A percentile compares a stretch with the other conserved stretches of the same genome.
Conservation (phyloP, 495 filamentous ascomycete genomes). For the Daldinia caldariorum region DNA sequence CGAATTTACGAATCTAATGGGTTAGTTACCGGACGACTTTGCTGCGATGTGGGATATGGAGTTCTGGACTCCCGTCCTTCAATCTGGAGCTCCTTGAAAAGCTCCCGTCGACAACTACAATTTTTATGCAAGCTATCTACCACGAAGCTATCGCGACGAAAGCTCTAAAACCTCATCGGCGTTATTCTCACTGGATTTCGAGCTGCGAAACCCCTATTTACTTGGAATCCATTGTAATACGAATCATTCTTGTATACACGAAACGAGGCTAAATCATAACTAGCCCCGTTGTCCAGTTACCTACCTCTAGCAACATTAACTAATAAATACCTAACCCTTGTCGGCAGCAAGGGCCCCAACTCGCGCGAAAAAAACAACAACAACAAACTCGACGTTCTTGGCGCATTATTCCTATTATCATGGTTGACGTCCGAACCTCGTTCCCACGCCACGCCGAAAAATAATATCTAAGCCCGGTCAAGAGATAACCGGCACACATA, state of each 20-base stretch:
- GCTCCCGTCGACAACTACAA: background rate
- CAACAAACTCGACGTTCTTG: background rate
- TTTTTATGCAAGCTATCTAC: background rate
- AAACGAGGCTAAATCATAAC: background rate
- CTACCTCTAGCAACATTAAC: background rate
- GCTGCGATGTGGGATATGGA: constrained; percentile 41
- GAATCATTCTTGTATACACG: background rate
- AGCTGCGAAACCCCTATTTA: background rate
- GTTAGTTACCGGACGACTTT: constrained; percentile 40
- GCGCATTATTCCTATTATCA: background rate
- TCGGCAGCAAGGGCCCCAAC: background rate
- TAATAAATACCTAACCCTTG: background rate
- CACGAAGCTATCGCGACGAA: background rate
- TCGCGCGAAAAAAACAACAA: background rate
- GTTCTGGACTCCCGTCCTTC: constrained; percentile 40
- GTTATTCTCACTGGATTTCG: background rate
- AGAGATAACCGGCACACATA: background rate
- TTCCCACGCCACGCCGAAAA: background rate
- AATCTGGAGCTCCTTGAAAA: constrained; percentile 5
- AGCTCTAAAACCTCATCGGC: background rate
- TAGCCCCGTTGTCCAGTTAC: background rate
- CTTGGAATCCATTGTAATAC: background rate
- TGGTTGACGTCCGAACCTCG: background rate
- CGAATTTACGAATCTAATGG: constrained; percentile 15
- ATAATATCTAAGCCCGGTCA: background rate